A percentile compares a stretch with the other conserved stretches of the same genome.
These are phyloP conservation scores for Anastatica hierochuntica DNA, from an alignment of 345 rosid genomes.

Conservation along the genomic window DNA sequence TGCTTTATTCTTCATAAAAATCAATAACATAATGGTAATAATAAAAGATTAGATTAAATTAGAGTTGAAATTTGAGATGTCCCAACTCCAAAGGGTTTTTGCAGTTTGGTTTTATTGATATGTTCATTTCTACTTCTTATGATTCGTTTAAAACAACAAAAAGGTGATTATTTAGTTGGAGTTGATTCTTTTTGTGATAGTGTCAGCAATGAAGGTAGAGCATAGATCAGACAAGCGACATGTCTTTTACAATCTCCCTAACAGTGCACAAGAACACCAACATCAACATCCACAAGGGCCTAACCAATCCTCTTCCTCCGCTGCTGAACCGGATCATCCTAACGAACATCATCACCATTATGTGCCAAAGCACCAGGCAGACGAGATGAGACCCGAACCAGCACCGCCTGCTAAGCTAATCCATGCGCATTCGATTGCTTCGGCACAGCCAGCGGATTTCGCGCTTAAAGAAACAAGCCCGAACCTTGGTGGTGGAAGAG, in stretches of 20 bases:
- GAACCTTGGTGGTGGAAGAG: constrained; percentile 84
- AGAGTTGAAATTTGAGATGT: too few relatives aligned
- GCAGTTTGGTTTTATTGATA: neutral
- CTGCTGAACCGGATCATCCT: constrained; percentile 3
- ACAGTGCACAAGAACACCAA: constrained; percentile 40
- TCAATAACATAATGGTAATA: too few relatives aligned
- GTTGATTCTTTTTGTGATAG: neutral
- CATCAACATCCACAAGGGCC: constrained; percentile 37
- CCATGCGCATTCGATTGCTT: constrained; percentile 52
- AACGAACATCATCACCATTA: constrained; percentile 43
- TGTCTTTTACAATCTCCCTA: constrained; percentile 82
- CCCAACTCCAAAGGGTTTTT: too few relatives aligned
- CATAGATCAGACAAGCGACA: constrained; percentile 33
- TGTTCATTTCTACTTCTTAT: neutral
- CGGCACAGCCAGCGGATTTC: constrained; percentile 69
- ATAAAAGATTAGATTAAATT: too few relatives aligned
- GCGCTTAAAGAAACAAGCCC: constrained; percentile 92
- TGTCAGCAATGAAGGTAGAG: constrained; percentile 26
- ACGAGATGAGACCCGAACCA: constrained; percentile 59
- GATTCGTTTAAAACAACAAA: neutral
- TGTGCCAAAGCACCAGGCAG: constrained; percentile 44
- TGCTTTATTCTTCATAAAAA: too few relatives aligned
- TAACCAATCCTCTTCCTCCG: constrained; percentile 32
- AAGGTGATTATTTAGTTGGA: neutral
- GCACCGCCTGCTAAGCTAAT: constrained; percentile 56